Evolutionary conservation across 345 rosid genomes (phyloP).

Genomic region (Mallotus nudiflorus): DNA sequence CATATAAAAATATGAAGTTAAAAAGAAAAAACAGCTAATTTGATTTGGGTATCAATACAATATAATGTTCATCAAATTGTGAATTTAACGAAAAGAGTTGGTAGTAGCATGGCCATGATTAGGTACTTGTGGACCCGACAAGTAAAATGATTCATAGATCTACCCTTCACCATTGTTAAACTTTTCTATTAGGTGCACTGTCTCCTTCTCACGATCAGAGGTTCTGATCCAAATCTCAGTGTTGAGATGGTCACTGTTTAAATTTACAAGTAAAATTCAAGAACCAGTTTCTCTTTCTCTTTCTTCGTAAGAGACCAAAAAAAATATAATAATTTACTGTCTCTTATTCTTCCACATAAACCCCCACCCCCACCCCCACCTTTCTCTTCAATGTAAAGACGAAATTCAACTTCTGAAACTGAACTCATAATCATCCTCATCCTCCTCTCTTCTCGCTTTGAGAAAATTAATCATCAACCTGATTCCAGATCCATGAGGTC

Average conservation of each 20-base stretch:
- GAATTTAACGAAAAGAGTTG: no score
- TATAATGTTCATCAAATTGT: no score
- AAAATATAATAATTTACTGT: not conserved
- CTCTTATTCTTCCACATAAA: not conserved
- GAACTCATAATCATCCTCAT: not conserved
- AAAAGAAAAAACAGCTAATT: no score
- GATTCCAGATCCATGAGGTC: constrained; percentile 25
- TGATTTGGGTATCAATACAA: no score
- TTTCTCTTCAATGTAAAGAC: not conserved
- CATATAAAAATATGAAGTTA: no score
- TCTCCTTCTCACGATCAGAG: no score
- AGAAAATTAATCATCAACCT: not conserved
- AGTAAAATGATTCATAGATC: no score
- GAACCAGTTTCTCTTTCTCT: not conserved
- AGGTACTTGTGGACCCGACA: no score
- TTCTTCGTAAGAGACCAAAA: not conserved
- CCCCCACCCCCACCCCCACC: not conserved
- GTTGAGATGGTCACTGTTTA: not conserved
- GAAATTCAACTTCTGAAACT: not conserved
- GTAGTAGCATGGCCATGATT: no score
- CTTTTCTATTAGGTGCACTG: not conserved
- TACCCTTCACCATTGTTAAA: not conserved
- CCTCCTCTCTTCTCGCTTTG: not conserved
- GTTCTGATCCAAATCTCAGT: no score
- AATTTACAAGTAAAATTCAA: not conserved